Percentiles rank a stretch among this genome's conserved stretches.
Conservation (phyloP, 805 yeast genomes). For the Yamadazyma ubonensis region DNA sequence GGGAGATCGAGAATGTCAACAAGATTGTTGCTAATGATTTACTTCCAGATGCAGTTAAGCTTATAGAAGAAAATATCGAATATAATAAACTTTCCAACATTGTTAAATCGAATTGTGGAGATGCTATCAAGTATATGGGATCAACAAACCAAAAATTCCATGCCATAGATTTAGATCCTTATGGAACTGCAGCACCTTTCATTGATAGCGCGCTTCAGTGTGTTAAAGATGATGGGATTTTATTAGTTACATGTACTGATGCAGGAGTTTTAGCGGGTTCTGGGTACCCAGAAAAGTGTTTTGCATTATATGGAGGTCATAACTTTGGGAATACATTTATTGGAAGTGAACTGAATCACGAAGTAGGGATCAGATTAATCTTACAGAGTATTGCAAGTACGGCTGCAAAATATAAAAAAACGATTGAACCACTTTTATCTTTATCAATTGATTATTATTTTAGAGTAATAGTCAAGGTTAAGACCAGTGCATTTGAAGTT, state of each 20-base stretch:
- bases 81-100: conserved; percentile 58
- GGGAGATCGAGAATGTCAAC: conserved; percentile 77
- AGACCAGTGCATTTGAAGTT: conserved; percentile 75
- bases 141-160: conserved; percentile 56
- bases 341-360: conserved; percentile 78
- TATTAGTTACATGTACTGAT: conserved; percentile 94
- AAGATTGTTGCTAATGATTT: conserved; percentile 87
- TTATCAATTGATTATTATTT: conserved; percentile 92
- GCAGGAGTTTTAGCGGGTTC: conserved; percentile 93
- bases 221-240: conserved; percentile 78
- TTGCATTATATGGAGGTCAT: conserved; percentile 90
- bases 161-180: conserved; percentile 92
- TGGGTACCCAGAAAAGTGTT: conserved; percentile 96
- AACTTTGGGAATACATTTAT: conserved; percentile 61
- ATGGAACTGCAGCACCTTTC: conserved; percentile 96
- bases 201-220: conserved; percentile 87
- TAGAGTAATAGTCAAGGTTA: conserved; percentile 77
- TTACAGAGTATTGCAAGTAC: conserved; percentile 70
- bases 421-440: conserved; percentile 82
- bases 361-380: conserved; percentile 85
- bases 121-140: conserved; percentile 83
- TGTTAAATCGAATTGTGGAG: conserved; percentile 74
- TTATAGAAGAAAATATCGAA: conserved; percentile 69
- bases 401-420: conserved; percentile 86
- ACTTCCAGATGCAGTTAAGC: conserved; percentile 77